Evolutionary conservation across 2,329 filamentous ascomycete genomes (phyloP).

Genomic region (Fonsecaea nubica): DNA sequence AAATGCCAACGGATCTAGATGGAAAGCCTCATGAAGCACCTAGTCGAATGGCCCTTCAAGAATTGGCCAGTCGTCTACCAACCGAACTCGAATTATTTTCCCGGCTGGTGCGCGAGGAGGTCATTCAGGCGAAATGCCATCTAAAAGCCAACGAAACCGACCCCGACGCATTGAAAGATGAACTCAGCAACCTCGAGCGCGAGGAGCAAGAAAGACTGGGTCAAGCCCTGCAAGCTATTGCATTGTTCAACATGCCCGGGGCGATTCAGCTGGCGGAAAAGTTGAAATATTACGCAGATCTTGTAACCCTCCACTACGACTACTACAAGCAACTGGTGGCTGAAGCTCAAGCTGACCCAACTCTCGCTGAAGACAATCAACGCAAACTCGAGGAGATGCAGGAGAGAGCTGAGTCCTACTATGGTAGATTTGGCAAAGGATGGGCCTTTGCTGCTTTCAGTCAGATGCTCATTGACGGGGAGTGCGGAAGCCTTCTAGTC

Average conservation of each 20-base stretch:
- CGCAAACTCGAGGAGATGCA: constrained; percentile 46
- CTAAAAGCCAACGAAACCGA: constrained; percentile 26
- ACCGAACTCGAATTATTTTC: constrained; percentile 34
- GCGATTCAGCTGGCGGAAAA: constrained; percentile 68
- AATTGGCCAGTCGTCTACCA: constrained; percentile 36
- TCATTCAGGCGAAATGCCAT: constrained; percentile 31
- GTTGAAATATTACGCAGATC: constrained; percentile 66
- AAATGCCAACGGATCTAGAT: constrained; percentile 38
- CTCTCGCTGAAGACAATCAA: constrained; percentile 33
- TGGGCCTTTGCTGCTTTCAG: constrained; percentile 77
- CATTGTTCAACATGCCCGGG: constrained; percentile 38
- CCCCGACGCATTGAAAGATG: constrained; percentile 30
- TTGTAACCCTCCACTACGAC: constrained; percentile 55
- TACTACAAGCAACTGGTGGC: constrained; percentile 35
- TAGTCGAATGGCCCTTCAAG: constrained; percentile 29
- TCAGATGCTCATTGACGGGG: constrained; percentile 71
- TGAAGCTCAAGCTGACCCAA: constrained; percentile 29
- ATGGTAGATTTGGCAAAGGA: constrained; percentile 56
- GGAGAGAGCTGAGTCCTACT: constrained; percentile 54
- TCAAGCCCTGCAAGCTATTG: constrained; percentile 29
- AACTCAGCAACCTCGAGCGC: constrained; percentile 26
- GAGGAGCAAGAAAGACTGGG: constrained; percentile 30
- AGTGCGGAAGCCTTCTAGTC: constrained; percentile 70
- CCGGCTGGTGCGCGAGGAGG: constrained; percentile 33
- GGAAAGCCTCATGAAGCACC: constrained; percentile 39